These are phyloP conservation scores for Sporothrix phasma DNA, from an alignment of 2,329 filamentous ascomycete genomes.

Conservation along the genomic window DNA sequence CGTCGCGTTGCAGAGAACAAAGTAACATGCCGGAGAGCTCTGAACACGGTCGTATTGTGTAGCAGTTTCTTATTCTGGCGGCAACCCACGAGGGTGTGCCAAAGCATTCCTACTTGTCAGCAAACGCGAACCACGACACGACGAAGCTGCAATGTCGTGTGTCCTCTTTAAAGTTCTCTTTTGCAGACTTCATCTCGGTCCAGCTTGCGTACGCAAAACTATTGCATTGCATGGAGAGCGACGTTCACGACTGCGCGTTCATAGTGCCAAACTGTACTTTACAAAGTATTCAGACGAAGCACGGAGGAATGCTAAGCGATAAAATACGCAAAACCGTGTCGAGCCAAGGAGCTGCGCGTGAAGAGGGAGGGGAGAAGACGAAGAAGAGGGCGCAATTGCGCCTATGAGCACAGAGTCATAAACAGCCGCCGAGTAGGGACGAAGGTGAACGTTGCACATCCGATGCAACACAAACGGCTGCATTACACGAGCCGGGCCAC, in stretches of 20 bases:
- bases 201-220: background rate
- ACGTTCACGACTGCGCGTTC: background rate
- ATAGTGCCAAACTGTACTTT: no score
- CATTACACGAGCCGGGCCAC: background rate
- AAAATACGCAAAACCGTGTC: background rate
- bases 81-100: background rate
- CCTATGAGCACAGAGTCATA: no score
- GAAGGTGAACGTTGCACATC: background rate
- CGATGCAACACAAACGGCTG: background rate
- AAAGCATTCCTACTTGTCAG: background rate
- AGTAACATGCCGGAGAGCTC: no score
- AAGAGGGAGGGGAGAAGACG: no score
- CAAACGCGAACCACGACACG: background rate
- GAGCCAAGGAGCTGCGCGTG: background rate
- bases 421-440: background rate
- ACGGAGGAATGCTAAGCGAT: no score
- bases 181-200: background rate
- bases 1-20: slow-evolving; percentile 2
- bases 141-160: background rate
- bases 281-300: no score
- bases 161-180: background rate
- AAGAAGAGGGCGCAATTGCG: no score
- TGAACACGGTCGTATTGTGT: no score
- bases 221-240: background rate
- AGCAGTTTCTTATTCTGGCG: background rate